Percentiles rank a stretch among this genome's conserved stretches.
phyloP scores from a whole-genome alignment of 441 rosid species.

The Erodium trifolium region DNA sequence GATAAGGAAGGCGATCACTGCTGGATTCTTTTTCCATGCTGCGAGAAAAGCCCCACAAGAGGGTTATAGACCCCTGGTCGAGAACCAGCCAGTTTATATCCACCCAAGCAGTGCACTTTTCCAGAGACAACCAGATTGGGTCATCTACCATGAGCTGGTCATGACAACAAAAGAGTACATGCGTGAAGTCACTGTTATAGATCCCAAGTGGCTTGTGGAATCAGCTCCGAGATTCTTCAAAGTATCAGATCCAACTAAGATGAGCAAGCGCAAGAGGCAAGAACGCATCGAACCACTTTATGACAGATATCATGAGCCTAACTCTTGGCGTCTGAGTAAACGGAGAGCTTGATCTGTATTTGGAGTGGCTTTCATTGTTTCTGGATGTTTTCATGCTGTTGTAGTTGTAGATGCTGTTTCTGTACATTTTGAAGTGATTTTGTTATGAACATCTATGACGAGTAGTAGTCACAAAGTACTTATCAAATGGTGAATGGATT shows the following conservation, averaged over 20 bases:
- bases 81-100: slow-evolving; percentile 89
- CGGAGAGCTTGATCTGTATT: slow-evolving; percentile 40
- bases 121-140: slow-evolving; percentile 97
- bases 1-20: slow-evolving; percentile 84
- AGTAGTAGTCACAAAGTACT: too few relatives aligned
- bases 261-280: slow-evolving; percentile 68
- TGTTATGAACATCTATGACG: too few relatives aligned
- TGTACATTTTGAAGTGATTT: background rate
- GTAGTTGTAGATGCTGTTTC: background rate
- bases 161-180: slow-evolving; percentile 79
- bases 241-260: slow-evolving; percentile 56
- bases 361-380: background rate
- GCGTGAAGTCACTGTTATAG: slow-evolving; percentile 57
- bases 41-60: slow-evolving; percentile 91
- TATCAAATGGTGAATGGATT: too few relatives aligned
- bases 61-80: slow-evolving; percentile 79
- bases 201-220: slow-evolving; percentile 71
- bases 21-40: slow-evolving; percentile 82
- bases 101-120: slow-evolving; percentile 93
- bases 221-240: slow-evolving; percentile 62
- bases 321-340: slow-evolving; percentile 66
- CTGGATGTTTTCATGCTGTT: background rate
- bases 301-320: slow-evolving; percentile 62
- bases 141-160: slow-evolving; percentile 82
- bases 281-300: slow-evolving; percentile 62